Conservation (phyloP, 345 rosid genomes). For the Barbarea vulgaris region DNA sequence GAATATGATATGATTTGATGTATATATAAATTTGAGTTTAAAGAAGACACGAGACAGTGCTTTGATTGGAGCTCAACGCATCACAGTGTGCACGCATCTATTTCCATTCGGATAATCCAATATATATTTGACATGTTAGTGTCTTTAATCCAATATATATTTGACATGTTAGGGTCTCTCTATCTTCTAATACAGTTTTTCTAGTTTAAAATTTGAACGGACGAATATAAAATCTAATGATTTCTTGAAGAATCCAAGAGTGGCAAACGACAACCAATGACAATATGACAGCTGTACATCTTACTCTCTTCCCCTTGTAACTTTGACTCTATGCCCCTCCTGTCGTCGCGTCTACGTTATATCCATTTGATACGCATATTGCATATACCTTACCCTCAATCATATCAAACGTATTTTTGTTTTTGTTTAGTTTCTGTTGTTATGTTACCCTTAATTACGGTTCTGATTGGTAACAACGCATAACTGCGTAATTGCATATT, state of each 20-base stretch:
- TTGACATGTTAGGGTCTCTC: constrained; percentile 5
- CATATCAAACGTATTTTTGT: not conserved
- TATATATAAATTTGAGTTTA: not conserved
- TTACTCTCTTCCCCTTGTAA: constrained; percentile 10
- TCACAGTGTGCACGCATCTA: constrained; percentile 32
- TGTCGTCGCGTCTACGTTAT: constrained; percentile 2
- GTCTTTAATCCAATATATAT: not conserved
- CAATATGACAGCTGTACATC: constrained; percentile 1
- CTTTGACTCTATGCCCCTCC: constrained; percentile 15
- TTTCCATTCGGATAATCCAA: constrained; percentile 4
- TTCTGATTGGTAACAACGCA: too few relatives aligned
- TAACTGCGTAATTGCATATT: too few relatives aligned
- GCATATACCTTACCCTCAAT: constrained; percentile 17
- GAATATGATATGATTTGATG: not conserved
- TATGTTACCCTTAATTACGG: not conserved
- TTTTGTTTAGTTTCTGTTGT: not conserved
- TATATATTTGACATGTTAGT: not conserved
- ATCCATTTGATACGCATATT: not conserved
- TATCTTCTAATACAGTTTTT: constrained; percentile 11
- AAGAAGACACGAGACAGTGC: constrained; percentile 19
- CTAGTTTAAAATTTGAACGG: not conserved
- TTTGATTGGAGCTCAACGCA: constrained; percentile 27
- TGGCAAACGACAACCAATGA: constrained; percentile 23
- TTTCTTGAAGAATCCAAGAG: constrained; percentile 1
- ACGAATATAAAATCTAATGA: constrained; percentile 2